Conservation (phyloP, 352 stramenopile species). For the Plasmopara muralis region DNA sequence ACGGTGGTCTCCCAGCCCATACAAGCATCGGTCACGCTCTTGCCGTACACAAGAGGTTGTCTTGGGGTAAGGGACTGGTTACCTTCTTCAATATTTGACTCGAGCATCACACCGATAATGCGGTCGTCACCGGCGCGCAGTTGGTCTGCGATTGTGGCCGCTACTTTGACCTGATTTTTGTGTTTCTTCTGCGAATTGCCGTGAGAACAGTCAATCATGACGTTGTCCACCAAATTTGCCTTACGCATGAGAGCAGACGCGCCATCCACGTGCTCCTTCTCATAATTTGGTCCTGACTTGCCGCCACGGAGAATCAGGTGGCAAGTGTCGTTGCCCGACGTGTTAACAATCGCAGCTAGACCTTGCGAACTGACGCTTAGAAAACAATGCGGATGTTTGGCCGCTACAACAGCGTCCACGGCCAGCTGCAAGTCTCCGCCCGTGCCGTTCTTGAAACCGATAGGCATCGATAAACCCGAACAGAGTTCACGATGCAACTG, state of each 20-base stretch:
- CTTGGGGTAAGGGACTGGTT: slow-evolving; percentile 69
- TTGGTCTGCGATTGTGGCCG: slow-evolving; percentile 62
- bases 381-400: slow-evolving; percentile 83
- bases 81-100: slow-evolving; percentile 84
- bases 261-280: slow-evolving; percentile 77
- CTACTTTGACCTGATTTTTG: slow-evolving; percentile 80
- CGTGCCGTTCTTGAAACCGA: slow-evolving; percentile 91
- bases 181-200: slow-evolving; percentile 87
- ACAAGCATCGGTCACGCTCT: slow-evolving; percentile 87
- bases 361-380: slow-evolving; percentile 84
- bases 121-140: slow-evolving; percentile 64
- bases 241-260: slow-evolving; percentile 78
- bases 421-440: slow-evolving; percentile 80
- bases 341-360: slow-evolving; percentile 83
- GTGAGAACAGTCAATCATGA: slow-evolving; percentile 90
- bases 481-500: slow-evolving; percentile 87
- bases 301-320: slow-evolving; percentile 87
- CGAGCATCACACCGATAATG: slow-evolving; percentile 85
- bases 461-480: slow-evolving; percentile 84
- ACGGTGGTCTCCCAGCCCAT: slow-evolving; percentile 81
- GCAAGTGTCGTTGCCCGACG: slow-evolving; percentile 79
- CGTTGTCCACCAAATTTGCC: slow-evolving; percentile 69
- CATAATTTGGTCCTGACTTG: slow-evolving; percentile 80
- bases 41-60: slow-evolving; percentile 79
- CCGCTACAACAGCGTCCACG: slow-evolving; percentile 78